phyloP scores from a whole-genome alignment of 805 yeast species.

The Yarrowia sp. region DNA sequence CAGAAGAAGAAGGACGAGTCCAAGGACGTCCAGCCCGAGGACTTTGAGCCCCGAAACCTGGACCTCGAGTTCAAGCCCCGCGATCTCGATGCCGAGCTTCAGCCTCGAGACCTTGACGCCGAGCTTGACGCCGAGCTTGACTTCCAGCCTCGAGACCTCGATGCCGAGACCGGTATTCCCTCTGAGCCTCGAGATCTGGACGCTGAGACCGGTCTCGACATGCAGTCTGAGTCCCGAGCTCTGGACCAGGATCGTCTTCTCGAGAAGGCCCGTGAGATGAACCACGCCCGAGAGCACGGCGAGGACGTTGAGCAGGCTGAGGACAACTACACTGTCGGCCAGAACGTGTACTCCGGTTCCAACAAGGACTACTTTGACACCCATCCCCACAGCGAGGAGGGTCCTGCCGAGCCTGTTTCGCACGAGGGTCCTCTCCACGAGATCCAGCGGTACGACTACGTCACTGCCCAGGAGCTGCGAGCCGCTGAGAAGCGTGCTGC shows the following conservation, averaged over 20 bases:
- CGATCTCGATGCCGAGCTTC: neutral
- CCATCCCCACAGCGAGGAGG: constrained; percentile 2
- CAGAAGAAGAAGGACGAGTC: neutral
- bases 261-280: neutral
- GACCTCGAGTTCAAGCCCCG: neutral
- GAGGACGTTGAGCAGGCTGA: neutral
- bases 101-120: neutral
- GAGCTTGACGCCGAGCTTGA: neutral
- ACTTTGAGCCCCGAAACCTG: neutral
- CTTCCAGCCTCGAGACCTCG: neutral
- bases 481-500: neutral
- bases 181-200: neutral
- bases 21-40: neutral
- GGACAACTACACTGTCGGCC: neutral
- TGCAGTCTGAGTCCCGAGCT: neutral
- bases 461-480: neutral
- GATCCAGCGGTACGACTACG: constrained; percentile 18
- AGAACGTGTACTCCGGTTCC: neutral
- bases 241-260: neutral
- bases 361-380: constrained; percentile 18
- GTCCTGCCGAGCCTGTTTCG: neutral
- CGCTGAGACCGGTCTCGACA: neutral
- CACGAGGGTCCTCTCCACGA: constrained; percentile 8
- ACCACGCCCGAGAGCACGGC: neutral
- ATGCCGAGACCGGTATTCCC: neutral